Base-by-base conservation (phyloP, 345 rosid genomes). In the Euphorbia tirucalli region DNA sequence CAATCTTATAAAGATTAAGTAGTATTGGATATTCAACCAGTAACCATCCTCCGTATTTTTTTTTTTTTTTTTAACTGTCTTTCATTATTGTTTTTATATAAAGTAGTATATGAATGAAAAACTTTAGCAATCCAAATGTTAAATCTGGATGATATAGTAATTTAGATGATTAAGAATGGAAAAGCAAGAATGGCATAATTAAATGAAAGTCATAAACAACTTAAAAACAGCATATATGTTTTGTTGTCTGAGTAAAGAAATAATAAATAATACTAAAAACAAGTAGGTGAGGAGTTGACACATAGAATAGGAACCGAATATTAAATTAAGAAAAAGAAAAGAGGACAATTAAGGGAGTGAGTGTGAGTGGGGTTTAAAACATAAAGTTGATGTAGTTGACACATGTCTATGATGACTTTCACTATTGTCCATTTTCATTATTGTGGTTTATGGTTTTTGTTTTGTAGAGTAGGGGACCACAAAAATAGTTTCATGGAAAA, bases 361-460 rank as follows among this genome's bases (percentile, higher is more conserved):
- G n/a, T n/a, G n/a, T n/a, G 30, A 57, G 70, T 73, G 65, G 76
- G 35, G 32, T 22, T 65, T 65, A 57, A 44, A 8, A 44, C 49
- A 44, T 44, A 44, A 71, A 73, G 76, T 46, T 32, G 71, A 52
- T 62, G 37, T 46, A 7, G 58, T 16, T 32, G 65, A 65, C 70
- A 43, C 71, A 65, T 55, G 66, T 35, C 61, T 49, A 52, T n/a
- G n/a, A n/a, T 61, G 30, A 19, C 24, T 57, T 31, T 49, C 25
- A 46, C 52, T 46, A 7, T 7, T 46, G 52, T 7, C 18, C 52
- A 46, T 46, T 11, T 7, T 46, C 52, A 46, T 46, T 6, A 46
- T 71, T 43, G 0, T 18, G 1, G 22, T 6, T 31, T 28, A 19
- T n/a, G 2, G 66, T 48, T n/a, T 21, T 61, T 25, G 50, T 57